phyloP scores from a whole-genome alignment of 345 rosid genomes.

The Odontarrhena argentea region DNA sequence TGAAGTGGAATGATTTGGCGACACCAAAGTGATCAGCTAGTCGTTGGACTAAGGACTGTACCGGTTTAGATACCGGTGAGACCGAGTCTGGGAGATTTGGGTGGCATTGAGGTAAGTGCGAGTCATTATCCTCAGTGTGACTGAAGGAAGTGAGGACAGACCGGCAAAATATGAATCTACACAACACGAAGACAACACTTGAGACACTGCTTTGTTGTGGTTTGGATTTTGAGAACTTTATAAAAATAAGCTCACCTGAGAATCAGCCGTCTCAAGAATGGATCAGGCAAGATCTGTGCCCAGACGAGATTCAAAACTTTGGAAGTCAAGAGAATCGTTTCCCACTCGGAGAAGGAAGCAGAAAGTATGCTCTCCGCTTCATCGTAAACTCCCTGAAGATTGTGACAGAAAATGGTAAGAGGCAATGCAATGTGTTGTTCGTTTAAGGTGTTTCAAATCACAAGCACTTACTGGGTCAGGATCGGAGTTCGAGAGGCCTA shows the following conservation, averaged over 20 bases:
- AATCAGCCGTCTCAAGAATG: constrained; percentile 85
- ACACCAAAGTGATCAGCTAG: constrained; percentile 71
- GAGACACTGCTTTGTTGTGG: not conserved
- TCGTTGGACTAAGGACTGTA: constrained; percentile 53
- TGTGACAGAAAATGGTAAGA: constrained; percentile 22
- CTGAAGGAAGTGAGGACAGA: constrained; percentile 58
- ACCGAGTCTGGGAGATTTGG: constrained; percentile 71
- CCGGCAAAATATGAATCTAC: constrained; percentile 92
- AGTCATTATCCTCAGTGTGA: constrained; percentile 51
- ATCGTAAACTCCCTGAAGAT: constrained; percentile 55
- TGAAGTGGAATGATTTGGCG: constrained; percentile 58
- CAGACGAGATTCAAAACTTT: constrained; percentile 81
- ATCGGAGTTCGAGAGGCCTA: constrained; percentile 57
- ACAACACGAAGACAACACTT: constrained; percentile 2
- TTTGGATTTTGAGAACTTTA: not conserved
- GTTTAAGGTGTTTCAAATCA: not conserved
- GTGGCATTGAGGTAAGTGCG: constrained; percentile 71
- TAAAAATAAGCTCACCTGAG: constrained; percentile 56
- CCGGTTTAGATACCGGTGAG: constrained; percentile 55
- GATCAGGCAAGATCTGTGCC: constrained; percentile 90
- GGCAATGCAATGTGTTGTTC: constrained; percentile 19
- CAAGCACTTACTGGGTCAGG: constrained; percentile 50
- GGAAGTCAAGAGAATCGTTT: constrained; percentile 78
- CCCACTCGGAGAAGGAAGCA: constrained; percentile 79
- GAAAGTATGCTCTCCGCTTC: constrained; percentile 79